Base-by-base conservation (phyloP, 2,329 filamentous ascomycete genomes). In the Penicillium sp. region DNA sequence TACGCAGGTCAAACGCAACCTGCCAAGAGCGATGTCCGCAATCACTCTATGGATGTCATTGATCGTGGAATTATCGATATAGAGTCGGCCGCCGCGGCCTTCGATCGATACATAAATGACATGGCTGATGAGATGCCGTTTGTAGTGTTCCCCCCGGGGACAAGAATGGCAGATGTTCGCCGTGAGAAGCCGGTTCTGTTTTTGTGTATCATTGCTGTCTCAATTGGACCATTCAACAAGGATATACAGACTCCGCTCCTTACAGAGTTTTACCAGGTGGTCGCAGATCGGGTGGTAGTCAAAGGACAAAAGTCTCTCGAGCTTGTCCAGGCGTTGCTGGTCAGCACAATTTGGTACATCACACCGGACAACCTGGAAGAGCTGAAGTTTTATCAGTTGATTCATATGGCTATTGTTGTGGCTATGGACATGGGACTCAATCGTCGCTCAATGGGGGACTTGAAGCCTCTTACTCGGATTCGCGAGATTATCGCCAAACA, bases 341-440 rank as follows among this genome's bases (percentile, higher is more conserved):
- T 94, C 3, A 73, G 79, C 5, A 79, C 82, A n/a, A 75, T 88
- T 13, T 94, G 87, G 85, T 93, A 94, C 60, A 80, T 80, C 60
- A 85, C 86, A 11, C 87, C 87, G 0, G 81, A 90, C 49, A 76
- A 84, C 52, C 85, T 85, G 42, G 85, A 93, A 55, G 84, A 92
- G 64, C 77, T 90, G 55, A 92, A 92, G 58, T 93, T 92, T 60
- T 94, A 92, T 65, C 85, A 90, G 66, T 75, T 92, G 48, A 79
- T 87, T 30, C 85, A 94, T 59, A 79, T 86, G 56, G 83, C 84
- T 2, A 82, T 82, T 32, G 76, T 86, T 51, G 85, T 94, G 80
- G 83, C 82, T 16, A 79, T 93, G 37, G 87, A 94, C 51, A 75
- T 94, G 22, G 87, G 87, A 0, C 75, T 94, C 5, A 84, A 82